Evolutionary conservation across 768 basidiomycete species (phyloP).

Genomic region (Cystobasidium ongulense): DNA sequence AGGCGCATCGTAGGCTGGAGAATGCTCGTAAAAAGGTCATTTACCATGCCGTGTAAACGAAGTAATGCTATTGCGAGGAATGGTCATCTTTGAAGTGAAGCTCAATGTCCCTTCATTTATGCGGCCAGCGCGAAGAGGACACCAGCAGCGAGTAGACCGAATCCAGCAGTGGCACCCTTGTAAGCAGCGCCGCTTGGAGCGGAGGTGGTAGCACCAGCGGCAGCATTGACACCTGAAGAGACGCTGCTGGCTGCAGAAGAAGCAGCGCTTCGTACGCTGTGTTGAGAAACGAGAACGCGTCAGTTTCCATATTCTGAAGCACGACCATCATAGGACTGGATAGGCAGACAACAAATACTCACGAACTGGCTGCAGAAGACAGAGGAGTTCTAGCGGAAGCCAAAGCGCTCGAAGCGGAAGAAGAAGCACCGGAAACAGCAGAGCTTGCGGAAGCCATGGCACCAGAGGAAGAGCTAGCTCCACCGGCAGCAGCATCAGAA

Average conservation of each 20-base stretch:
- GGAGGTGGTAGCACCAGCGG: neutral
- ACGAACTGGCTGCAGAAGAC: neutral
- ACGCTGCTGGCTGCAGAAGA: neutral
- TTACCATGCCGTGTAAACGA: too few species aligned
- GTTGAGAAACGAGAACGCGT: too few species aligned
- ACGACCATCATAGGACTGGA: too few species aligned
- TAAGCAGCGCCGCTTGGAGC: conserved; percentile 1
- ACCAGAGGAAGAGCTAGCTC: conserved; percentile 29
- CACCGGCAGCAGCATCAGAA: conserved; percentile 23
- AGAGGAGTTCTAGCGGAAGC: neutral
- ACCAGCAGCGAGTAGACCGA: conserved; percentile 18
- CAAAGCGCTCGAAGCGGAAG: neutral
- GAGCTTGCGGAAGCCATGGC: conserved; percentile 31
- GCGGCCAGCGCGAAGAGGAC: conserved; percentile 26
- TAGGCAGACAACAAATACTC: neutral
- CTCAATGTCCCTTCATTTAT: too few species aligned
- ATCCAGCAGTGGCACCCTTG: neutral
- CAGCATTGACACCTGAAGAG: conserved; percentile 3
- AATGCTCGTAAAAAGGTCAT: too few species aligned
- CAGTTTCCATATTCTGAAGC: too few species aligned
- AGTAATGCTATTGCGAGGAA: too few species aligned
- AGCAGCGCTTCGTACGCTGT: too few species aligned
- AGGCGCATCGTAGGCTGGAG: too few species aligned
- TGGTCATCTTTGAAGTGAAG: too few species aligned
- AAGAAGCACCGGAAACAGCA: conserved; percentile 25